These are phyloP conservation scores for Ogataea thermomethanolica DNA, from an alignment of 805 yeast genomes.

Conservation along the genomic window DNA sequence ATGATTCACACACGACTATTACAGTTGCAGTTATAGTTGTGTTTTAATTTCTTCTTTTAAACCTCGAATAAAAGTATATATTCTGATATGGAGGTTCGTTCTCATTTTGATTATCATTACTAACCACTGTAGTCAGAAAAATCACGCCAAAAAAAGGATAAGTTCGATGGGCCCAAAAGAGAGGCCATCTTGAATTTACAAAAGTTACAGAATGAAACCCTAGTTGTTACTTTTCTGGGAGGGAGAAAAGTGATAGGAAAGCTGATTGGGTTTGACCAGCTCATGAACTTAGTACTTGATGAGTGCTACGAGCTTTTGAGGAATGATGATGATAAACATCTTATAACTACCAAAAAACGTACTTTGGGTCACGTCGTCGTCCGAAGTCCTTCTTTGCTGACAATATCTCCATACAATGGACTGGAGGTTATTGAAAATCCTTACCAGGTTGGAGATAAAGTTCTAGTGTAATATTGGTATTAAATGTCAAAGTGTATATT, in stretches of 20 bases:
- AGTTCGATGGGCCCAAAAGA: conserved; percentile 75
- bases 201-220: conserved; percentile 66
- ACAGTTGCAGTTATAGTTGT: too few species aligned
- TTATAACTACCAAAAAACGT: conserved; percentile 55
- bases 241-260: conserved; percentile 77
- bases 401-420: conserved; percentile 73
- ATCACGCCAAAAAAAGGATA: conserved; percentile 18
- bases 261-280: conserved; percentile 79
- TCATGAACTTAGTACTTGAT: conserved; percentile 75
- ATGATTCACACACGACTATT: too few species aligned
- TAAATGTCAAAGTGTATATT: too few species aligned
- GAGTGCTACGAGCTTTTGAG: conserved; percentile 62
- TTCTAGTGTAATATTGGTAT: neutral
- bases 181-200: conserved; percentile 84
- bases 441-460: conserved; percentile 32
- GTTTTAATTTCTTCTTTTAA: too few species aligned
- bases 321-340: conserved; percentile 61
- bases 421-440: conserved; percentile 70
- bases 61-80: neutral
- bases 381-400: conserved; percentile 76
- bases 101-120: neutral
- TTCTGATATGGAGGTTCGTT: conserved; percentile 18
- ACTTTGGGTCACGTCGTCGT: conserved; percentile 75
- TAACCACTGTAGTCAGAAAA: conserved; percentile 8
- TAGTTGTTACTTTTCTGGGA: conserved; percentile 78